Conservation (phyloP, 495 filamentous ascomycete genomes). For the Pseudevernia furfuracea region DNA sequence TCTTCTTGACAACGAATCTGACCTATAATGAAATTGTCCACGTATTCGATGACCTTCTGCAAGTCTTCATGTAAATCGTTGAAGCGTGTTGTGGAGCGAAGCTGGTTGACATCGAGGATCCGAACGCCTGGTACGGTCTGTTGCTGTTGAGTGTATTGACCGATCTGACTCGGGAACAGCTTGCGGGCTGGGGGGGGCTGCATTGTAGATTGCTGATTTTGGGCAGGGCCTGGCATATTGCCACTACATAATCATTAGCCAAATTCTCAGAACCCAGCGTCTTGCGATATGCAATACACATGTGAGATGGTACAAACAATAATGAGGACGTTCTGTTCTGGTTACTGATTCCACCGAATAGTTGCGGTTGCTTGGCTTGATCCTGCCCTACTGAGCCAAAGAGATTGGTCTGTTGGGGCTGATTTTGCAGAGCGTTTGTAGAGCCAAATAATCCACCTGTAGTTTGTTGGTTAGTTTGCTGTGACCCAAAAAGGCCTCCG, state of each 20-base stretch:
- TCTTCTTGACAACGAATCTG: slow-evolving; percentile 55
- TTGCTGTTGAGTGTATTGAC: slow-evolving; percentile 41
- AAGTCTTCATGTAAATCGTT: slow-evolving; percentile 77
- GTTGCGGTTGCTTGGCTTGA: slow-evolving; percentile 26
- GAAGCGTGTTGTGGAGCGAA: slow-evolving; percentile 81
- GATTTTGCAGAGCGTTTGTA: slow-evolving; percentile 18
- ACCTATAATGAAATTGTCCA: slow-evolving; percentile 65
- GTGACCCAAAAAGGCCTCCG: slow-evolving; percentile 30
- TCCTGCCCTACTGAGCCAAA: slow-evolving; percentile 32
- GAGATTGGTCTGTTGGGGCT: slow-evolving; percentile 32
- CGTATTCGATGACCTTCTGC: slow-evolving; percentile 62
- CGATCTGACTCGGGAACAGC: slow-evolving; percentile 31
- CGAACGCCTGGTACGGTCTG: slow-evolving; percentile 61
- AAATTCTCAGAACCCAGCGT: neutral
- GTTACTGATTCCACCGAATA: slow-evolving; percentile 32
- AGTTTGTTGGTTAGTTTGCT: slow-evolving; percentile 23
- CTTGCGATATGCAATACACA: neutral
- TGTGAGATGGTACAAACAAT: slow-evolving; percentile 17
- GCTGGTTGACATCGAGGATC: slow-evolving; percentile 59
- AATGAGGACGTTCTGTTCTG: slow-evolving; percentile 17
- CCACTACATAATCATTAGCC: slow-evolving; percentile 14
- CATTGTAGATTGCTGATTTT: slow-evolving; percentile 41
- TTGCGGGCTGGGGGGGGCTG: slow-evolving; percentile 30
- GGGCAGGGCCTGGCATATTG: slow-evolving; percentile 30
- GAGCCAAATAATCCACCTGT: slow-evolving; percentile 20